Evolutionary conservation across 495 filamentous ascomycete genomes (phyloP), one percentile per base, ranked within the genome.

Genomic region (Viridothelium virens): DNA sequence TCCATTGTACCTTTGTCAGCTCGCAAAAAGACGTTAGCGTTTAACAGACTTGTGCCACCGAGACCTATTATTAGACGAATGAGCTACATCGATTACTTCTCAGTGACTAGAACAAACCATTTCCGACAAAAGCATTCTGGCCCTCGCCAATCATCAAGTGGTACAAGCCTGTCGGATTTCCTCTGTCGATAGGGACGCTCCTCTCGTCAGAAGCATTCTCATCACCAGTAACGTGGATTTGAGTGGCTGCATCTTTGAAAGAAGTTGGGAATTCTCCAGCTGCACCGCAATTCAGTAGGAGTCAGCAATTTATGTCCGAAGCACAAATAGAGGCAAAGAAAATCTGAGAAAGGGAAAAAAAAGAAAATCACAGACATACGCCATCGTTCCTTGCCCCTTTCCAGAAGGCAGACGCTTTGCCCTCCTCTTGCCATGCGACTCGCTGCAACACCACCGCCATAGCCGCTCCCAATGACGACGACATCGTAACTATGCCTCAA

Each of bases 391-490:
- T 79, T 77, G 46, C 86, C 86, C 33, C 83, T 74, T 72, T 89
- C 87, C 11, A 89, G 77, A 4, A 90, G 72, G 61, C 84, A 86
- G 33, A 89, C 87, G 9, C 75, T 78, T 68, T 86, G 77, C 5
- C 83, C 83, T 9, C 81, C 85, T 61, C 86, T 76, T 3, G 86
- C 82, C 83, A 87, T 87, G 34, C 86, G 81, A 63, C 83, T 82
- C 1, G 86, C 87, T 14, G 87, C 85, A 16, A 89, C 84, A 16
- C 82, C 85, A 63, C 86, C 87, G 14, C 86, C 86, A 74, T 88
- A 88, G 1, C 87, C 87, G 18, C 85, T 87, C 0, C 87, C 86
- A 59, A 89, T 81, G 14, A 89, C 83, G 34, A 89, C 82, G 33
- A 83, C 82, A 70, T 90, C 86, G 64, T 89, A 88, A n/a, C 76